Base-by-base conservation (phyloP, 2,329 filamentous ascomycete genomes). In the Fusarium mangiferae region DNA sequence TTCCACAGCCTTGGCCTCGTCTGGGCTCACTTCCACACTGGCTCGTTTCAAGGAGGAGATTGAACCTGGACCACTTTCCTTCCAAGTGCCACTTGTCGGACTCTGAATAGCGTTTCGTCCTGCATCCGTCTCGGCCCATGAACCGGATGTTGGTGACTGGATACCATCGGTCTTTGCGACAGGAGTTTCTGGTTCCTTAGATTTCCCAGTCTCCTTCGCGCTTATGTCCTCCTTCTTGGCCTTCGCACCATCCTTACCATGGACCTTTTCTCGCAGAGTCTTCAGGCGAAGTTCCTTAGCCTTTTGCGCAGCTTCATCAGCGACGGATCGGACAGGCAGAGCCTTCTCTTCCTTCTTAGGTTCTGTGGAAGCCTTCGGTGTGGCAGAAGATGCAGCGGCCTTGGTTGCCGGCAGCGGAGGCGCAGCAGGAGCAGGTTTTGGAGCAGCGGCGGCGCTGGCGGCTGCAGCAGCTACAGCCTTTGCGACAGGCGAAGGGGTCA, bases 281-380 rank as follows among this genome's bases (percentile, higher is more conserved):
- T 89, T 85, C 70, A 90, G 84, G 62, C 86, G 86, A 74, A 87
- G 83, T 75, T 90, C 85, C 82, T 91, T 91, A 56, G 90, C 90
- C 81, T 89, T 91, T 76, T 87, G 83, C 1, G 90, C 90, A 55
- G 88, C 90, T 80, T 94, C 92, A 77, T 93, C 87, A 46, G 89
- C 90, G 57, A 90, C 85, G 77, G 86, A 88, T 72, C 85, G 84
- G 55, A 89, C 81, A 4, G 88, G 86, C 18, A 88, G 77, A 15
- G 79, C 65, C 59, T 77, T 78, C 68, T 81, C 68, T 78, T 75
- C 77, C 55, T 77, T 70, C 65, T 79, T 75, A 44, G 73, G 33
- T 26, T 72, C 65, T 49, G 73, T 54, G n/a, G 66, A 49, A 26
- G 75, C 24, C 51, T 75, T 71, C 44, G 65, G 35, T 58, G 75